A percentile compares a stretch with the other conserved stretches of the same genome.
phyloP scores from a whole-genome alignment of 2,329 filamentous ascomycete species.

The Paramyrothecium roridum region DNA sequence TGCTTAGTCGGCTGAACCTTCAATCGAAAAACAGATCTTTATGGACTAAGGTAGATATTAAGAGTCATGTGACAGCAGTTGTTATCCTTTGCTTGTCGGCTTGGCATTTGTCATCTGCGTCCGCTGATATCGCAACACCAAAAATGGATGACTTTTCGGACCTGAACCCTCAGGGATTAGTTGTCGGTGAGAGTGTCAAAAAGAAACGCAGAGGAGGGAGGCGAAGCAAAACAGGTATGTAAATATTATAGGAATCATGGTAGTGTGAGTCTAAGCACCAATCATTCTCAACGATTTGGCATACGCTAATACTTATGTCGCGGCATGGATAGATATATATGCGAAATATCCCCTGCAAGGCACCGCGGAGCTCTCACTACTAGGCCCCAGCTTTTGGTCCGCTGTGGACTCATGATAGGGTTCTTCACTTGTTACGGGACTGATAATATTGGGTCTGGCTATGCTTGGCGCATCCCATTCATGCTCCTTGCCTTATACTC shows the following conservation, averaged over 20 bases:
- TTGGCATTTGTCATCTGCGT: no score
- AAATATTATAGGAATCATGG: not conserved
- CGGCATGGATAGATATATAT: conserved; percentile 15
- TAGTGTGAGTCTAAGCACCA: not conserved
- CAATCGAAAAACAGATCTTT: no score
- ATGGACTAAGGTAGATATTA: no score
- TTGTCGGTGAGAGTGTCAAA: not conserved
- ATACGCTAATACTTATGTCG: no score
- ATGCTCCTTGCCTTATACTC: conserved; percentile 26
- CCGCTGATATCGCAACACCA: no score
- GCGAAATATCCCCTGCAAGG: conserved; percentile 54
- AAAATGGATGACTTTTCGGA: no score
- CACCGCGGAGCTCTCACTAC: conserved; percentile 29
- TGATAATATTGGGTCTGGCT: conserved; percentile 36
- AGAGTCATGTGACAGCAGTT: no score
- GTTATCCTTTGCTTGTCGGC: no score
- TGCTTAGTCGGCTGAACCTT: no score
- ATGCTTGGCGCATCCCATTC: conserved; percentile 56
- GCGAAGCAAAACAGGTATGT: not conserved
- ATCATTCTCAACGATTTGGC: no score
- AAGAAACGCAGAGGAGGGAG: not conserved
- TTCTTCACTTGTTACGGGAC: conserved; percentile 62
- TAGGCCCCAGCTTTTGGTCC: conserved; percentile 48
- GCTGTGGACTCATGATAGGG: conserved; percentile 47
- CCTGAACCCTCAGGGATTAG: no score